phyloP scores from a whole-genome alignment of 805 yeast species.

The Hanseniaspora thailandica region DNA sequence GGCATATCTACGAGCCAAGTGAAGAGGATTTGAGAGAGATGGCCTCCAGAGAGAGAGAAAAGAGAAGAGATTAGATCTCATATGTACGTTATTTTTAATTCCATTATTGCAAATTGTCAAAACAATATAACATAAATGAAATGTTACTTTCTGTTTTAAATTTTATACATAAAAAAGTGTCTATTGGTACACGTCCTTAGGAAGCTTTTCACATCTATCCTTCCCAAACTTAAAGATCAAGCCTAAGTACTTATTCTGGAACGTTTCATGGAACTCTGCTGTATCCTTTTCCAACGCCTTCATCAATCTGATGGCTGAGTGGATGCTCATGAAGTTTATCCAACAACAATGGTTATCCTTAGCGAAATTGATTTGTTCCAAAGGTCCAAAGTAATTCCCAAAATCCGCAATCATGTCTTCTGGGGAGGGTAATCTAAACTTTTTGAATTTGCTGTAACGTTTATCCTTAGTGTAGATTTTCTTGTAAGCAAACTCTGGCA shows the following conservation, averaged over 20 bases:
- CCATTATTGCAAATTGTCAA: neutral
- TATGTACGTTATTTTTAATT: neutral
- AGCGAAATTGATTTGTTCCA: slow-evolving; percentile 65
- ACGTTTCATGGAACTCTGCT: slow-evolving; percentile 30
- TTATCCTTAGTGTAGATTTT: slow-evolving; percentile 28
- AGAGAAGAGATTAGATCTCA: slow-evolving; percentile 34
- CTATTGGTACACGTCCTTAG: slow-evolving; percentile 27
- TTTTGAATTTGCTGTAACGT: slow-evolving; percentile 22
- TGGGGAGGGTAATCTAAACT: slow-evolving; percentile 35
- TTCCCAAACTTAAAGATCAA: slow-evolving; percentile 60
- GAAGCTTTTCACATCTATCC: slow-evolving; percentile 63
- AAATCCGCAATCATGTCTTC: slow-evolving; percentile 48
- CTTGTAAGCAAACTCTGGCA: slow-evolving; percentile 34
- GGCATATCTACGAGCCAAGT: slow-evolving; percentile 88
- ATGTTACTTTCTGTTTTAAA: neutral
- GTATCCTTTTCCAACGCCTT: slow-evolving; percentile 40
- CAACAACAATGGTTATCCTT: slow-evolving; percentile 64
- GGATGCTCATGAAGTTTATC: slow-evolving; percentile 54
- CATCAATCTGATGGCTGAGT: slow-evolving; percentile 52
- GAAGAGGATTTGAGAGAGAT: slow-evolving; percentile 68
- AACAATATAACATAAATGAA: neutral
- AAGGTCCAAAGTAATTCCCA: slow-evolving; percentile 44
- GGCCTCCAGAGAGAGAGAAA: slow-evolving; percentile 55
- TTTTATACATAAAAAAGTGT: neutral
- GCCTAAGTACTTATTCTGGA: slow-evolving; percentile 37